Conservation (phyloP, 1,284 basidiomycete genomes). For the Afroboletus lepidellus region DNA sequence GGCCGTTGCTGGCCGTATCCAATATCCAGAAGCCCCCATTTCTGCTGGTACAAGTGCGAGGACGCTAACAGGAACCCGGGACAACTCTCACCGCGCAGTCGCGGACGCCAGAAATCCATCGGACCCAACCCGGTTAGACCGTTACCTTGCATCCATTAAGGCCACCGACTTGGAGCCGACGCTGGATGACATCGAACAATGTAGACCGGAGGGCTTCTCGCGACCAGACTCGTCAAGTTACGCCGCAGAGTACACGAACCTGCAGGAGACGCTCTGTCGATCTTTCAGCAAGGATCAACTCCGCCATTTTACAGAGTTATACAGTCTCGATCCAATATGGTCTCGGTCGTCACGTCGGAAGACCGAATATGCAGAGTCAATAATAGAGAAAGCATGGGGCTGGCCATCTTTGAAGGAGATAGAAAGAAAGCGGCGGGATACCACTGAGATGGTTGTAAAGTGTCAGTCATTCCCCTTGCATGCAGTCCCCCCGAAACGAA, state of each 20-base stretch:
- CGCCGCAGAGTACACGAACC: constrained; percentile 47
- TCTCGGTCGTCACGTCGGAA: constrained; percentile 40
- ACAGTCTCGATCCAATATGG: constrained; percentile 39
- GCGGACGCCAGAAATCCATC: constrained; percentile 27
- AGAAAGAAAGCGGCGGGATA: constrained; percentile 48
- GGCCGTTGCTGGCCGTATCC: constrained; percentile 9
- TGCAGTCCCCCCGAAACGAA: constrained; percentile 1
- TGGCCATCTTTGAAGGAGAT: constrained; percentile 62
- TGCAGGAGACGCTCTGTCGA: constrained; percentile 52
- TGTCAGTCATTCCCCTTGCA: constrained; percentile 40
- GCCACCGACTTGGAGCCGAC: constrained; percentile 45
- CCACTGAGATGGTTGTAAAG: constrained; percentile 48
- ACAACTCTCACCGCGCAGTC: constrained; percentile 1
- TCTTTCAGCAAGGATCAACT: constrained; percentile 67
- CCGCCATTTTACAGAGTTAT: constrained; percentile 48
- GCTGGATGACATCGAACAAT: constrained; percentile 55
- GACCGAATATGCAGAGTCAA: constrained; percentile 49
- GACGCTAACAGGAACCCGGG: constrained; percentile 5
- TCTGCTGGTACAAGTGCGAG: constrained; percentile 2
- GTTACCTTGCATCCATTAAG: constrained; percentile 53
- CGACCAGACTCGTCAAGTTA: constrained; percentile 45
- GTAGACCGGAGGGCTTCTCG: constrained; percentile 42
- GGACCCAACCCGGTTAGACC: constrained; percentile 47
- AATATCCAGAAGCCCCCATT: constrained; percentile 6
- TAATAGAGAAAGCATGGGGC: constrained; percentile 64